phyloP scores from a whole-genome alignment of 1,284 basidiomycete species.

The Leccinum fallax region DNA sequence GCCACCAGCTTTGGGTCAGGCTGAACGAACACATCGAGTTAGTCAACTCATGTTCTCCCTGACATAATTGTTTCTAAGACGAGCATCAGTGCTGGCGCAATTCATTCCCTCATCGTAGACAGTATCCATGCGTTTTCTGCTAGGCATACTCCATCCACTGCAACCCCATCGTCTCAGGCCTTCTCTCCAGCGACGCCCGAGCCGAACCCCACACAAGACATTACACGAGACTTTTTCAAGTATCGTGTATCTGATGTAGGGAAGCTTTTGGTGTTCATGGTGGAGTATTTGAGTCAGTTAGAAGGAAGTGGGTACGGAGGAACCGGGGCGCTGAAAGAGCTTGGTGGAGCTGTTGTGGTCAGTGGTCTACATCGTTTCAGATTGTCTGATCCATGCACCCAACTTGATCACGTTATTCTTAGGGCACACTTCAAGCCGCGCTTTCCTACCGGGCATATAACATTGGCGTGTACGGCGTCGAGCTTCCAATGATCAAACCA shows the following conservation, averaged over 20 bases:
- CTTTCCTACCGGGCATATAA: slow-evolving; percentile 76
- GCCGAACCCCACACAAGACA: slow-evolving; percentile 57
- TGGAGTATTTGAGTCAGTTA: slow-evolving; percentile 38
- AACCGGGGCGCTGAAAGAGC: slow-evolving; percentile 31
- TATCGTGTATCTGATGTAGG: slow-evolving; percentile 65
- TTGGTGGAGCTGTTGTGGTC: slow-evolving; percentile 62
- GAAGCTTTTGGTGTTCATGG: slow-evolving; percentile 54
- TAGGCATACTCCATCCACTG: slow-evolving; percentile 60
- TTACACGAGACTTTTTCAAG: slow-evolving; percentile 86
- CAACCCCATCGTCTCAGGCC: slow-evolving; percentile 14
- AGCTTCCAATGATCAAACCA: slow-evolving; percentile 69
- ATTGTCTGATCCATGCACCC: not conserved
- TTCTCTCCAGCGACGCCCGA: slow-evolving; percentile 17
- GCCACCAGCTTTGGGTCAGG: slow-evolving; percentile 81
- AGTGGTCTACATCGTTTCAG: slow-evolving; percentile 25
- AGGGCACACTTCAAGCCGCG: slow-evolving; percentile 77
- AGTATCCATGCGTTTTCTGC: slow-evolving; percentile 69
- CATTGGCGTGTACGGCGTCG: slow-evolving; percentile 75
- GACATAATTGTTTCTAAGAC: slow-evolving; percentile 5
- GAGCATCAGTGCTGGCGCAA: slow-evolving; percentile 44
- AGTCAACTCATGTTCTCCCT: slow-evolving; percentile 26
- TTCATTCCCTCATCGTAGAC: slow-evolving; percentile 63
- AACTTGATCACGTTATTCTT: not conserved
- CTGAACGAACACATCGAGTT: slow-evolving; percentile 76
- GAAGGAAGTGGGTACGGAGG: slow-evolving; percentile 30